Percentiles rank a stretch among this genome's conserved stretches.
phyloP scores from a whole-genome alignment of 371 early-diverging fungal species.

The Mucor plumbeus region DNA sequence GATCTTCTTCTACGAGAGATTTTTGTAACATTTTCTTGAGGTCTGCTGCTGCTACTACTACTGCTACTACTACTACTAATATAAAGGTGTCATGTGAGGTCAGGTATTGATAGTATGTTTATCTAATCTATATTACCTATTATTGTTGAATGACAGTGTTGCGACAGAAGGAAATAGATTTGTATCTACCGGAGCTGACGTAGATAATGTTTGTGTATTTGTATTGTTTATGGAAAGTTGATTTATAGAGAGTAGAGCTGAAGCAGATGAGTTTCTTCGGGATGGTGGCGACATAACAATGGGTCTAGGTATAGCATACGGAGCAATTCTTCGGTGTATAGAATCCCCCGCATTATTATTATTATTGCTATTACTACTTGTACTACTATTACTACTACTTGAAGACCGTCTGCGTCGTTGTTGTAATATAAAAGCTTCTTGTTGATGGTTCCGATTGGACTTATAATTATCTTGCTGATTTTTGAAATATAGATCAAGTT shows the following conservation, averaged over 20 bases:
- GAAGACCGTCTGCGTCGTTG: constrained; percentile 18
- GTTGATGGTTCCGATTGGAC: constrained; percentile 16
- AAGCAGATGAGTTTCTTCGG: constrained; percentile 17
- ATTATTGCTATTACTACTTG: constrained; percentile 13
- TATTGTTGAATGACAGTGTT: constrained; percentile 6
- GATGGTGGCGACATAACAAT: constrained; percentile 9
- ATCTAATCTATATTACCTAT: constrained; percentile 12
- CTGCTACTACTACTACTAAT: no score
- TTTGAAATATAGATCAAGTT: constrained; percentile 45
- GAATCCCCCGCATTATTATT: constrained; percentile 14
- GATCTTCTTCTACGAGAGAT: constrained; percentile 28
- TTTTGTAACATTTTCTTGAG: constrained; percentile 3
- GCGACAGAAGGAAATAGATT: constrained; percentile 11
- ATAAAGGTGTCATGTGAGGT: constrained; percentile 2
- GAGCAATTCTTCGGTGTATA: constrained; percentile 23
- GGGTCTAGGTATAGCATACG: constrained; percentile 22
- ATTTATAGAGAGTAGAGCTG: constrained; percentile 16
- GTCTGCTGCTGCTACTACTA: background rate
- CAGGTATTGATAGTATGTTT: background rate
- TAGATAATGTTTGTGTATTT: constrained; percentile 9
- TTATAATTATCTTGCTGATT: constrained; percentile 11
- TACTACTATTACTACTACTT: constrained; percentile 15
- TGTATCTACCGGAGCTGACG: constrained; percentile 6
- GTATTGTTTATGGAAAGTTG: constrained; percentile 8
- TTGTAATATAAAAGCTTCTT: background rate